Evolutionary conservation across 139 green algal genomes (phyloP), one percentile per base, ranked within the genome.

Genomic region (Eudorina sp.): DNA sequence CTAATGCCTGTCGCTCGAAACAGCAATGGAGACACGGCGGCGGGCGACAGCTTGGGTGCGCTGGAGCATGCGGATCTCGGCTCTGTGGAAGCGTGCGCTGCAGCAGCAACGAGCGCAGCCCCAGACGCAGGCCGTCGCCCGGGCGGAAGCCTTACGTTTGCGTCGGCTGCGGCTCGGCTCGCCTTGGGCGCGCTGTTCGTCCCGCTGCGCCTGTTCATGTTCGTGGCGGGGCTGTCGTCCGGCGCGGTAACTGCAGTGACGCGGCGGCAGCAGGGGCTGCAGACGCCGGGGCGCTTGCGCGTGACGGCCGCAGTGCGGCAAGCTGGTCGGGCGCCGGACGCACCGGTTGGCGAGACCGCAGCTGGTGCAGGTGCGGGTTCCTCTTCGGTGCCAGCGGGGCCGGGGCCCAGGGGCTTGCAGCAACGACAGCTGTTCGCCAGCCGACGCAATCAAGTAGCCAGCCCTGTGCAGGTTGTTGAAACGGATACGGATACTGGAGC

Each of bases 131-230:
- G 18, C 55, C 19, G 66, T 31, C 70, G 70, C 40, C 41, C 25
- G 11, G 27, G 18, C 43, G 27, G 73, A 4, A 62, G 45, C 73
- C 45, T 81, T 9, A n/a, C 73, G 29, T 29, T 68, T 13, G 75
- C 75, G 31, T 83, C 48, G 75, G 48, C 75, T 14, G 75, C 75
- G 14, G 75, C 75, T 0, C 75, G 75, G 8, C 51, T 83, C 3
- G 75, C 48, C 31, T 48, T 83, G 11, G 69, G 48, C 36, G 75
- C 75, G 31, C 34, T 83, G n/a, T 48, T 83, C 14, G 75, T n/a
- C 7, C 75, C 75, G 34, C 48, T 83, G 34, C 75, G 75, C 41
- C 36, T 83, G 16, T 36, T 83, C 13, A 68, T 83, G 75, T 38
- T 48, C 40, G 31, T 83, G 1, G 31, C 75, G 11, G 29, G 75